phyloP scores from a whole-genome alignment of 2,329 filamentous ascomycete species.

The Dendryphion nanum region DNA sequence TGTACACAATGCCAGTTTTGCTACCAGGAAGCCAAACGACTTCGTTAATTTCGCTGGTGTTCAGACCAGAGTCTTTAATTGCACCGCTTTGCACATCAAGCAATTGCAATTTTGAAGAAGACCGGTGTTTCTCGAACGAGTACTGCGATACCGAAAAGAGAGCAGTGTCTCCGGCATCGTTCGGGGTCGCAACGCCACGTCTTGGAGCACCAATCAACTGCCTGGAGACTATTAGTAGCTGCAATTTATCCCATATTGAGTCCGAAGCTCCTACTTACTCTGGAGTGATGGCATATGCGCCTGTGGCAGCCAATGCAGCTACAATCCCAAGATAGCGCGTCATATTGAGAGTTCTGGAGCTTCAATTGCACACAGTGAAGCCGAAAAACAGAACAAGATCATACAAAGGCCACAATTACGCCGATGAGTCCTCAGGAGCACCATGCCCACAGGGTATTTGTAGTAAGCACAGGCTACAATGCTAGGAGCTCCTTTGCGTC shows the following conservation, averaged over 20 bases:
- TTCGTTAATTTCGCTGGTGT: conserved; percentile 32
- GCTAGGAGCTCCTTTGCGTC: too few species aligned
- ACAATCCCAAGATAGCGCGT: conserved; percentile 32
- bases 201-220: conserved; percentile 69
- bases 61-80: conserved; percentile 30
- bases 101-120: conserved; percentile 53
- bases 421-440: too few species aligned
- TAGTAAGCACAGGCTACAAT: too few species aligned
- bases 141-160: conserved; percentile 73
- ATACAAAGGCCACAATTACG: too few species aligned
- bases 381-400: too few species aligned
- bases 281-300: conserved; percentile 33
- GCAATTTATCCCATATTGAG: conserved; percentile 1
- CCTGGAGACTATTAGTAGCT: conserved; percentile 14
- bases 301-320: conserved; percentile 32
- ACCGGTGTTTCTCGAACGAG: conserved; percentile 71
- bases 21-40: conserved; percentile 34
- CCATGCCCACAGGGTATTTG: too few species aligned
- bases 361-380: too few species aligned
- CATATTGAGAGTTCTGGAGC: conserved; percentile 21
- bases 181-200: conserved; percentile 66
- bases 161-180: conserved; percentile 61
- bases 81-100: conserved; percentile 34
- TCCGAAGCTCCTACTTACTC: conserved; percentile 21
- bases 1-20: conserved; percentile 59